Conservation (phyloP, 2,329 filamentous ascomycete species). For the Cucurbitaria berberidis region DNA sequence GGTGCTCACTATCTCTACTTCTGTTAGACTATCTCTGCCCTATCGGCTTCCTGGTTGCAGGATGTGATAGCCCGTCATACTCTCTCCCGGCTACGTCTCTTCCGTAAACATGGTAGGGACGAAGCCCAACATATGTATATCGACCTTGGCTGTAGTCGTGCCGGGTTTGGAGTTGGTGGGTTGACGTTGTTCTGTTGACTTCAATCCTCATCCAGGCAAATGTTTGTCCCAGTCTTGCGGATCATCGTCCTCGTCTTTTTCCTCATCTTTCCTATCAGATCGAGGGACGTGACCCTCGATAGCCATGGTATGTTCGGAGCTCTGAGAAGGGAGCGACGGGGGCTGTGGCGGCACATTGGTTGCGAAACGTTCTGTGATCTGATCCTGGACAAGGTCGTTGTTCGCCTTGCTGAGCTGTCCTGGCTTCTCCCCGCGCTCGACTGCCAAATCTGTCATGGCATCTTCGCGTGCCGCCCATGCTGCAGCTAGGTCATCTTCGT, state of each 20-base stretch:
- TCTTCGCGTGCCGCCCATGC: constrained; percentile 45
- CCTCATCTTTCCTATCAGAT: constrained; percentile 19
- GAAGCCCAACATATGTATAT: background rate
- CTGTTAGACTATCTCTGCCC: background rate
- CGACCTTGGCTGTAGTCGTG: background rate
- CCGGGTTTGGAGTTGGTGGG: background rate
- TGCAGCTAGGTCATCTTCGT: constrained; percentile 41
- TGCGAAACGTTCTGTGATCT: constrained; percentile 38
- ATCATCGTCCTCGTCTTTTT: constrained; percentile 30
- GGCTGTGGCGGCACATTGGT: constrained; percentile 32
- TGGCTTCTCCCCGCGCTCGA: constrained; percentile 53
- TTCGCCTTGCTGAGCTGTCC: constrained; percentile 38
- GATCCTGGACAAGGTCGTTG: constrained; percentile 39
- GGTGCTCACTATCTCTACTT: background rate
- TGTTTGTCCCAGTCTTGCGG: constrained; percentile 45
- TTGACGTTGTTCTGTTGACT: background rate
- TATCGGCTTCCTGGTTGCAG: background rate
- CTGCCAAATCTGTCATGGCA: constrained; percentile 49
- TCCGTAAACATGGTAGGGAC: background rate
- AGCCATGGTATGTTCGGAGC: constrained; percentile 38
- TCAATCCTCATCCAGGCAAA: constrained; percentile 29
- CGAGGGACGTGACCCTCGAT: constrained; percentile 49
- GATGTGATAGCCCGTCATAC: background rate
- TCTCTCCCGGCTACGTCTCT: background rate
- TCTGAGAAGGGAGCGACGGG: constrained; percentile 28